Percentiles rank a stretch among this genome's conserved stretches.
phyloP scores from a whole-genome alignment of 2,329 filamentous ascomycete genomes.

The Sclerotinia trifoliorum region DNA sequence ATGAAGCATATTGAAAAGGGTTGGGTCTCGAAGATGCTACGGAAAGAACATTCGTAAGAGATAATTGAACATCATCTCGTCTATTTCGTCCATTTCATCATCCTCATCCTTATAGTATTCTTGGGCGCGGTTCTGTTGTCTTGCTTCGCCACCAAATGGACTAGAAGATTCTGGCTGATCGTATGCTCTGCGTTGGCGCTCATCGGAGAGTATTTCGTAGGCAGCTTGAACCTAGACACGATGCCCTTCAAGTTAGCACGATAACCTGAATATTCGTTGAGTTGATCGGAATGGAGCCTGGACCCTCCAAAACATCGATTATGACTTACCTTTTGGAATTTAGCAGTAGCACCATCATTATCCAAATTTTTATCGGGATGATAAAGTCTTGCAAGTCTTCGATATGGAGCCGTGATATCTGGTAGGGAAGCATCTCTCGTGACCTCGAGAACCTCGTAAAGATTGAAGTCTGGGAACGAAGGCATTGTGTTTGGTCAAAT shows the following conservation, averaged over 20 bases:
- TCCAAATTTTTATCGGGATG: slow-evolving; percentile 32
- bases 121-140: not conserved
- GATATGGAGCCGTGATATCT: slow-evolving; percentile 27
- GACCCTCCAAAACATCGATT: not conserved
- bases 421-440: slow-evolving; percentile 16
- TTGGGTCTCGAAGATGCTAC: not conserved
- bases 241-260: not conserved
- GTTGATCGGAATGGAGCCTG: not conserved
- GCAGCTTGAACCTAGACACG: slow-evolving; percentile 25
- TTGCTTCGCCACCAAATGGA: not conserved
- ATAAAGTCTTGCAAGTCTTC: slow-evolving; percentile 27
- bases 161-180: slow-evolving; percentile 16
- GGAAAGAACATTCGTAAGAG: not conserved
- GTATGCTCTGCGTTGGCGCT: slow-evolving; percentile 17
- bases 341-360: slow-evolving; percentile 26
- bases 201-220: slow-evolving; percentile 29
- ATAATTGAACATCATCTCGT: not conserved
- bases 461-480: slow-evolving; percentile 24
- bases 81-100: not conserved
- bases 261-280: not conserved
- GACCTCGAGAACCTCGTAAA: slow-evolving; percentile 27
- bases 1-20: no score
- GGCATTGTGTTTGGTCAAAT: slow-evolving; percentile 19
- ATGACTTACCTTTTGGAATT: slow-evolving; percentile 27
- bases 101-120: not conserved